Conservation (phyloP, 805 yeast genomes). For the Tetrapisispora nanseiensis region DNA sequence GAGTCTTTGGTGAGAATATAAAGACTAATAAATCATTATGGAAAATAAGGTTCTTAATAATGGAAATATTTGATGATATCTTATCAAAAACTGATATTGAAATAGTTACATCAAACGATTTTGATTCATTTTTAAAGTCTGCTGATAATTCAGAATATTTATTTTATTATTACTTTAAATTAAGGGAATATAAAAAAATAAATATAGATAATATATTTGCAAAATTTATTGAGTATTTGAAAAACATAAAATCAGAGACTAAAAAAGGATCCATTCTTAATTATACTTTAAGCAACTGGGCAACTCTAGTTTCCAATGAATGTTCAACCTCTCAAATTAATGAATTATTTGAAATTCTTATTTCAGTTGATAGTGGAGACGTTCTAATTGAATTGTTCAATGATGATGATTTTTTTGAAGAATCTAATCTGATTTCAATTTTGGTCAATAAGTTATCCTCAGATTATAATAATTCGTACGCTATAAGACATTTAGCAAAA, state of each 20-base stretch:
- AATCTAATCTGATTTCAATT: conserved; percentile 29
- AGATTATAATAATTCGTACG: conserved; percentile 1
- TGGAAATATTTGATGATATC: conserved; percentile 39
- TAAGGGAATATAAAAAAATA: conserved; percentile 36
- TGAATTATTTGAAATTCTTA: conserved; percentile 24
- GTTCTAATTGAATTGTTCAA: conserved; percentile 22
- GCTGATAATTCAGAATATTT: conserved; percentile 8
- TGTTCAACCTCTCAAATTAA: conserved; percentile 27
- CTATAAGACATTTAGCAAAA: conserved; percentile 7
- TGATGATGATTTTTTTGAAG: conserved; percentile 41
- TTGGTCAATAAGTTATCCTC: conserved; percentile 20
- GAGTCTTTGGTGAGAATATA: conserved; percentile 18
- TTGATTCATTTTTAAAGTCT: background rate
- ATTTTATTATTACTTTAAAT: conserved; percentile 38
- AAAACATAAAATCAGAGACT: background rate
- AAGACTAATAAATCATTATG: conserved; percentile 27
- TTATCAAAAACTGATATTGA: conserved; percentile 20
- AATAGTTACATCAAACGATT: background rate
- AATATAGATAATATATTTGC: conserved; percentile 14
- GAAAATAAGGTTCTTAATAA: conserved; percentile 38
- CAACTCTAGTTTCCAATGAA: conserved; percentile 34
- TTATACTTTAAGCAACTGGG: conserved; percentile 43
- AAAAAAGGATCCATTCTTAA: conserved; percentile 8
- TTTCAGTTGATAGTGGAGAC: conserved; percentile 15
- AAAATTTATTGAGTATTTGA: conserved; percentile 15